Base-by-base conservation (phyloP, 345 rosid species). In the Theobroma cacao region DNA sequence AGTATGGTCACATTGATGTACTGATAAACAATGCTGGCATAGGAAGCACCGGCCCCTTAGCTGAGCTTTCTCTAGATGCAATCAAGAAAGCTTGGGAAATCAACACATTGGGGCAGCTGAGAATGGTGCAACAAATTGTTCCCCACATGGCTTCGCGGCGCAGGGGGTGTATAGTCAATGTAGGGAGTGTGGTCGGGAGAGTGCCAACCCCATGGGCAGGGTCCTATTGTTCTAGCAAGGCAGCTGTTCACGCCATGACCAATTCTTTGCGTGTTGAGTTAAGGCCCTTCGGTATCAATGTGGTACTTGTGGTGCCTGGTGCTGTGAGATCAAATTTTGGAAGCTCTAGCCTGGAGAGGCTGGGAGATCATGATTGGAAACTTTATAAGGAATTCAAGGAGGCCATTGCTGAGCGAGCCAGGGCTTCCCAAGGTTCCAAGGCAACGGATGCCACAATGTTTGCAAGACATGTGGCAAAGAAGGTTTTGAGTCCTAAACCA, bases 151-250 rank as follows among this genome's bases (percentile, higher is more conserved):
- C 86, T 0, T 75, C 80, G 11, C 75, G 82, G 47, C 72, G 88
- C 1, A 76, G 78, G 10, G 95, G 95, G 45, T 74, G 75, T 15
- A 86, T 89, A 73, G 92, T 88, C 34, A 89, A 91, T 55, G 66
- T 88, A 41, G 93, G 90, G 41, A 91, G 90, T 41, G 90, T 91
- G 6, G 92, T 83, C 1, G 93, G 93, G 53, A 80, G 22, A 33
- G 91, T 82, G 4, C 82, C 93, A 14, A 87, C 91, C 1, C 95
- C 95, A 36, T 88, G 91, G 91, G 90, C 88, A 15, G 93, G 95
- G 47, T 88, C 95, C 0, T 89, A 91, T 58, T 87, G 93, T 47
- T 82, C 90, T 26, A 88, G 90, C 82, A 87, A 91, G 78, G 93
- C 95, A 3, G 86, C 88, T 0, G 88, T 84, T n/a, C 92, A 87